These are phyloP conservation scores for Naganishia sp. DNA, from an alignment of 1,284 basidiomycete species.

Conservation along the genomic window DNA sequence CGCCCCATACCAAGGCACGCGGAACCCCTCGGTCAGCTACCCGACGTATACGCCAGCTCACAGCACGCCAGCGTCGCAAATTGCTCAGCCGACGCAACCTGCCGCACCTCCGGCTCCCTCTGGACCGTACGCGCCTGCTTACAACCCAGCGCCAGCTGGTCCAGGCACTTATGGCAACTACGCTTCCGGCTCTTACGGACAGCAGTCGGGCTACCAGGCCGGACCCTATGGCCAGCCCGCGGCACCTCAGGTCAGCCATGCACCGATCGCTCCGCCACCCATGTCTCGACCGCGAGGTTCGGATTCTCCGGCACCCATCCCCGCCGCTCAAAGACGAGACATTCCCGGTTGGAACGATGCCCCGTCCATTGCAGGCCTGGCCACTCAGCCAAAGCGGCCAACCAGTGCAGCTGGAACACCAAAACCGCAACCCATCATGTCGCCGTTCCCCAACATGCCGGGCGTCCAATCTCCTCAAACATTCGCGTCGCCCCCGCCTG, in stretches of 20 bases:
- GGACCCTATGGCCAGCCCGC: conserved; percentile 25
- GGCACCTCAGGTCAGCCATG: not conserved
- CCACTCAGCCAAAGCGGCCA: conserved; percentile 59
- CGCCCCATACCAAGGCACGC: conserved; percentile 32
- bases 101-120: conserved; percentile 15
- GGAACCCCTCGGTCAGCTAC: conserved; percentile 33
- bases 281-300: conserved; percentile 12
- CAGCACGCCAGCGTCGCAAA: conserved; percentile 10
- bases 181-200: conserved; percentile 19
- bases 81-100: conserved; percentile 7
- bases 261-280: conserved; percentile 46
- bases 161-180: conserved; percentile 17
- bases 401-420: conserved; percentile 57
- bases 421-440: conserved; percentile 73
- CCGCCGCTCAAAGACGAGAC: conserved; percentile 57
- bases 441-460: conserved; percentile 71
- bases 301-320: conserved; percentile 40
- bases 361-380: conserved; percentile 44
- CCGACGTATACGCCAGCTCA: conserved; percentile 39
- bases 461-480: conserved; percentile 16
- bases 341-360: conserved; percentile 88
- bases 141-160: conserved; percentile 21
- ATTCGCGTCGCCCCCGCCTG: conserved; percentile 33
- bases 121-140: conserved; percentile 22
- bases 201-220: conserved; percentile 13